A percentile compares a stretch with the other conserved stretches of the same genome.
Evolutionary conservation across 1,139 yeast species (phyloP).

Genomic region (Diutina neorugosa): DNA sequence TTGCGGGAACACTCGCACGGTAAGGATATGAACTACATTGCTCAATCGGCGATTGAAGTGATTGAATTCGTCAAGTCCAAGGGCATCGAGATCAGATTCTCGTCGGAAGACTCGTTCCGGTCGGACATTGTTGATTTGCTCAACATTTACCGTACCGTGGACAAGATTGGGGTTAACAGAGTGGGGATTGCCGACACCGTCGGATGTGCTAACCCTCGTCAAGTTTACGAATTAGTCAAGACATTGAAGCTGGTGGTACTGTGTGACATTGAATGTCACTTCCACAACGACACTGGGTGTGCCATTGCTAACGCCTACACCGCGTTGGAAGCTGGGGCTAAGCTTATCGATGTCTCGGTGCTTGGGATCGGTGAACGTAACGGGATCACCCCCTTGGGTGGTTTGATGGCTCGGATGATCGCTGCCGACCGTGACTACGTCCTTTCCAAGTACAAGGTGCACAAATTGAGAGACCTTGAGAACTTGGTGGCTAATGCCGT

Average conservation of each 20-base stretch:
- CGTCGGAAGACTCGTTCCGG: constrained; percentile 48
- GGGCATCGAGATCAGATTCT: constrained; percentile 45
- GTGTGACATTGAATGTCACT: constrained; percentile 49
- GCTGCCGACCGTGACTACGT: constrained; percentile 49
- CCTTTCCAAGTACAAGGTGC: constrained; percentile 41
- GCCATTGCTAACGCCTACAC: constrained; percentile 52
- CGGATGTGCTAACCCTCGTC: constrained; percentile 52
- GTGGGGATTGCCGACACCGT: constrained; percentile 54
- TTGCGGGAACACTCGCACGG: constrained; percentile 42
- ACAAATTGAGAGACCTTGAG: constrained; percentile 43
- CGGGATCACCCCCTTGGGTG: constrained; percentile 49
- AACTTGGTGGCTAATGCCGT: constrained; percentile 48
- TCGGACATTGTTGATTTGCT: constrained; percentile 45
- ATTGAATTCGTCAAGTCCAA: constrained; percentile 46
- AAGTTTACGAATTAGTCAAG: constrained; percentile 45
- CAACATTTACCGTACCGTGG: constrained; percentile 45
- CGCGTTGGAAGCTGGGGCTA: constrained; percentile 52
- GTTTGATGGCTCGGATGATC: constrained; percentile 53
- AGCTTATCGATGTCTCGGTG: constrained; percentile 43
- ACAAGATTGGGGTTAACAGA: constrained; percentile 46
- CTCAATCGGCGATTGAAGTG: constrained; percentile 41
- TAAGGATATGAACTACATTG: constrained; percentile 43
- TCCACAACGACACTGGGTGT: constrained; percentile 53
- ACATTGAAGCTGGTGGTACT: constrained; percentile 44
- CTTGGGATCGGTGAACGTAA: constrained; percentile 52